These are phyloP conservation scores for Agarophyton chilense DNA, from an alignment of 23 red algal genomes.

Conservation along the genomic window DNA sequence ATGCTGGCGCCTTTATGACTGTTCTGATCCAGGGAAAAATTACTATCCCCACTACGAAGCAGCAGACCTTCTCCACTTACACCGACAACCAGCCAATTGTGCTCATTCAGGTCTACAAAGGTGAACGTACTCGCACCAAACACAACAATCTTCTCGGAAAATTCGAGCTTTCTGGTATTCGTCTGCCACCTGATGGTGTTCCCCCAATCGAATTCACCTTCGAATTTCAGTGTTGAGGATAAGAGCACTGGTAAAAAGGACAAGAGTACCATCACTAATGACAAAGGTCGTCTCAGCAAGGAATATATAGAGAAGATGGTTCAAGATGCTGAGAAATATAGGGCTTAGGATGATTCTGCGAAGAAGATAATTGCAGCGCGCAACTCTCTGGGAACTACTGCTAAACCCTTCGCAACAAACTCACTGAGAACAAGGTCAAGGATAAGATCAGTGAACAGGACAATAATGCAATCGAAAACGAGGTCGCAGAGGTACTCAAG, in stretches of 20 bases:
- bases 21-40: no score
- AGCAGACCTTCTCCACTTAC: conserved; percentile 81
- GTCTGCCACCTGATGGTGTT: conserved; percentile 65
- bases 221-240: conserved; percentile 66
- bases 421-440: conserved; percentile 60
- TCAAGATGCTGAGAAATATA: conserved; percentile 78
- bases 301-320: conserved; percentile 88
- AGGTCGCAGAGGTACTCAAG: conserved; percentile 45
- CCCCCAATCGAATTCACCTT: conserved; percentile 83
- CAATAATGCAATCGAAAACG: conserved; percentile 49
- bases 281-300: conserved; percentile 81
- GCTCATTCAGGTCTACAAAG: no score
- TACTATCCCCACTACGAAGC: no score
- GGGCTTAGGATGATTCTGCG: conserved; percentile 38
- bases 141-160: conserved; percentile 76
- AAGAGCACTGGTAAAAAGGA: conserved; percentile 63
- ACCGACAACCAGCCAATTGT: conserved; percentile 66
- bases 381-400: no score
- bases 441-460: conserved; percentile 45
- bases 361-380: conserved; percentile 60
- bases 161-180: conserved; percentile 82
- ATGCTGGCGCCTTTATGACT: no score
- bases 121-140: conserved; percentile 79
- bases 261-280: conserved; percentile 67
- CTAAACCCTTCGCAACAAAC: conserved; percentile 52